Evolutionary conservation across 257 asterid species (phyloP).

Genomic region (Catharanthus roseus): DNA sequence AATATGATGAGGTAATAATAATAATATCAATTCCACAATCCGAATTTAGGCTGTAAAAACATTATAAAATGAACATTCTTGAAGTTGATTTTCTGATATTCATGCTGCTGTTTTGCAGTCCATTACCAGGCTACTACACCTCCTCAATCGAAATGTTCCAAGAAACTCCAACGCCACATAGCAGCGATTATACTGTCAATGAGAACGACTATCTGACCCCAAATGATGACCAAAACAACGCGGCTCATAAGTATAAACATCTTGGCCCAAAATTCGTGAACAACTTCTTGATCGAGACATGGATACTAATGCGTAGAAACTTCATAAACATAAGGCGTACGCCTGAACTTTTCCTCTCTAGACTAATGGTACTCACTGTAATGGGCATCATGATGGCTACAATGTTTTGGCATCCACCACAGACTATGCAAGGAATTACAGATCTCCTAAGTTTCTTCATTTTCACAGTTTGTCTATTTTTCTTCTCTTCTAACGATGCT

Average conservation of each 20-base stretch:
- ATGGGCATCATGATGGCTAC: conserved; percentile 95
- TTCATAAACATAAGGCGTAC: conserved; percentile 73
- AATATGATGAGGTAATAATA: conserved; percentile 39
- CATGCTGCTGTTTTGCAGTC: conserved; percentile 31
- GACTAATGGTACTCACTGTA: conserved; percentile 60
- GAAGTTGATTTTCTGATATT: not conserved
- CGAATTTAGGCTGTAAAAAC: not conserved
- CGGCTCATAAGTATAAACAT: conserved; percentile 22
- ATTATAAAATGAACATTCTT: not conserved
- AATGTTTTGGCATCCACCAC: conserved; percentile 58
- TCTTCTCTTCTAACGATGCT: conserved; percentile 86
- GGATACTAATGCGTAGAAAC: conserved; percentile 73
- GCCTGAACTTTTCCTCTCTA: conserved; percentile 79
- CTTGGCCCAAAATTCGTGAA: conserved; percentile 60
- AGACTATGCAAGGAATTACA: conserved; percentile 54
- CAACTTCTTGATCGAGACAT: conserved; percentile 65
- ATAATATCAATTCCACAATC: not conserved
- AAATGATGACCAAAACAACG: conserved; percentile 18
- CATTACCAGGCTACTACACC: conserved; percentile 46
- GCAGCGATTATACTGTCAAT: conserved; percentile 71
- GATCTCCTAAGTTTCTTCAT: conserved; percentile 72
- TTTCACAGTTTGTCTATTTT: conserved; percentile 74
- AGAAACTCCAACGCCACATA: conserved; percentile 59
- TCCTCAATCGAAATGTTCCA: conserved; percentile 51
- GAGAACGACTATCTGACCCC: conserved; percentile 75